Evolutionary conservation across 2,329 filamentous ascomycete species (phyloP).

Genomic region (Microsporum canis): DNA sequence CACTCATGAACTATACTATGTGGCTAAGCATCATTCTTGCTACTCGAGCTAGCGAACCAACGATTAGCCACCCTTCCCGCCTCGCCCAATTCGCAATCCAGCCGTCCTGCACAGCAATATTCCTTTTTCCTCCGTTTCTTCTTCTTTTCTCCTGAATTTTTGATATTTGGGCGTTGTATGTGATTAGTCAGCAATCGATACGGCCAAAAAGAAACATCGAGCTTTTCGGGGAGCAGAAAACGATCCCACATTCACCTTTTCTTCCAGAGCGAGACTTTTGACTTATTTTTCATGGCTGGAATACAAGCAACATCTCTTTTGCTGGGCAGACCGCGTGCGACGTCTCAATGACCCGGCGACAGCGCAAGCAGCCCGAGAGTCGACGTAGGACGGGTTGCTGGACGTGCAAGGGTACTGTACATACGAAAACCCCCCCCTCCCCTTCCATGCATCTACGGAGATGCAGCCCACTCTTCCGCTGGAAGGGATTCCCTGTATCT

Average conservation of each 20-base stretch:
- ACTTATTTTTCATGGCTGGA: background rate
- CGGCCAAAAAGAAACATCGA: background rate
- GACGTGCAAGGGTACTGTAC: slow-evolving; percentile 20
- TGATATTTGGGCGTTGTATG: background rate
- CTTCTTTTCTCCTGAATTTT: too few species aligned
- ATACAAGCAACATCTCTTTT: background rate
- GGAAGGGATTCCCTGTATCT: background rate
- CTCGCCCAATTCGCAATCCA: too few species aligned
- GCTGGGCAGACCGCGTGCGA: background rate
- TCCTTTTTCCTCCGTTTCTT: too few species aligned
- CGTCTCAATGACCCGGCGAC: slow-evolving; percentile 9
- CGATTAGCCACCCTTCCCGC: too few species aligned
- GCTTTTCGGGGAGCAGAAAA: background rate
- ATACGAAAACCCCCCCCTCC: background rate
- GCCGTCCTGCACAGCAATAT: too few species aligned
- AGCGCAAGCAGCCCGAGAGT: slow-evolving; percentile 14
- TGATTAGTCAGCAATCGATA: background rate
- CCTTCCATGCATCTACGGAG: background rate
- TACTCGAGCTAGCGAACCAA: too few species aligned
- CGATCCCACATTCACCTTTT: background rate
- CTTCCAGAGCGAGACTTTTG: background rate
- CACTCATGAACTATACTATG: too few species aligned
- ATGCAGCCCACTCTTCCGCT: background rate
- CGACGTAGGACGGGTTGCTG: slow-evolving; percentile 21
- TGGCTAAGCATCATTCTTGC: too few species aligned